phyloP scores from a whole-genome alignment of 2,329 filamentous ascomycete genomes.

The Fusarium armeniacum region DNA sequence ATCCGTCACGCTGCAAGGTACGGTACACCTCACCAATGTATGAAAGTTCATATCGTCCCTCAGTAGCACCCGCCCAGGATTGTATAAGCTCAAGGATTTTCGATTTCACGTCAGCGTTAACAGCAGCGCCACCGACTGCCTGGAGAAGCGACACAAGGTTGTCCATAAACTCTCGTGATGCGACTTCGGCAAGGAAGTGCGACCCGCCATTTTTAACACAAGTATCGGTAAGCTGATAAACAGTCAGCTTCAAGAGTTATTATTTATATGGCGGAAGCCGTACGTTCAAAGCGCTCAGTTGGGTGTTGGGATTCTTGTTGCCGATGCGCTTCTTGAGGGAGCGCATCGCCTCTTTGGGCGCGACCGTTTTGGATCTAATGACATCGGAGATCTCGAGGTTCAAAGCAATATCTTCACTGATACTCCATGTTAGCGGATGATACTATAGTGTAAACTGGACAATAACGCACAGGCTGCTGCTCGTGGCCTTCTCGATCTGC shows the following conservation, averaged over 20 bases:
- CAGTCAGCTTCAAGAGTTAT: constrained; percentile 30
- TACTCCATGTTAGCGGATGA: constrained; percentile 25
- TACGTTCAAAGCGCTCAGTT: constrained; percentile 94
- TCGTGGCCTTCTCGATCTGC: constrained; percentile 95
- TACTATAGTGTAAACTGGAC: constrained; percentile 32
- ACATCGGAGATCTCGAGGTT: constrained; percentile 99
- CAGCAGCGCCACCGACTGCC: constrained; percentile 77
- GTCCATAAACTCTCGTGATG: constrained; percentile 98
- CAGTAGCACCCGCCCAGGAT: constrained; percentile 90
- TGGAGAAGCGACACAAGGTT: constrained; percentile 92
- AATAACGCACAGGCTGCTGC: constrained; percentile 83
- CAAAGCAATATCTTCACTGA: constrained; percentile 92
- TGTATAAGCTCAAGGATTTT: constrained; percentile 97
- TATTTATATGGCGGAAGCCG: constrained; percentile 33
- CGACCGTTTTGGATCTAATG: constrained; percentile 96
- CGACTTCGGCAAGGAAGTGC: constrained; percentile 95
- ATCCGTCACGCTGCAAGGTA: constrained; percentile 85
- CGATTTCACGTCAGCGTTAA: constrained; percentile 86
- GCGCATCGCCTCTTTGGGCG: constrained; percentile 98
- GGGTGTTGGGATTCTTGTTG: constrained; percentile 97
- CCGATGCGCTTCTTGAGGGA: constrained; percentile 93
- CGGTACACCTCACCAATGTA: constrained; percentile 93
- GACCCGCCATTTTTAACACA: constrained; percentile 98
- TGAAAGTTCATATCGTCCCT: constrained; percentile 83
- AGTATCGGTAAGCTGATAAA: constrained; percentile 85